These are phyloP conservation scores for Aspergillus fischeri DNA, from an alignment of 2,329 filamentous ascomycete species.

Conservation along the genomic window DNA sequence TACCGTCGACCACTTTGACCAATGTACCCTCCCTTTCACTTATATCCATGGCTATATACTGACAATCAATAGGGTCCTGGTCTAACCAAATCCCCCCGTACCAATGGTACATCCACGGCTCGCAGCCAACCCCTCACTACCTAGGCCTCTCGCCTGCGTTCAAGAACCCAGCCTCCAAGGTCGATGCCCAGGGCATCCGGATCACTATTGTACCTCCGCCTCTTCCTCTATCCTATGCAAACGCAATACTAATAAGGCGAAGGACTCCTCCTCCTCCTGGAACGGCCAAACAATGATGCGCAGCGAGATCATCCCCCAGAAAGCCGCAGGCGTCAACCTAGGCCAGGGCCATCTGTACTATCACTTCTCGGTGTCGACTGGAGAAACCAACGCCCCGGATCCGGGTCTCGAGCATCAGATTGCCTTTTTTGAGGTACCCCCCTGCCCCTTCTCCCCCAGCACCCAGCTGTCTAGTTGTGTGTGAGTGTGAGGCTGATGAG, in stretches of 20 bases:
- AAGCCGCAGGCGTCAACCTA: constrained; percentile 45
- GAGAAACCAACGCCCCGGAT: constrained; percentile 56
- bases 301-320: constrained; percentile 67
- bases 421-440: constrained; percentile 46
- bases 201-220: constrained; percentile 53
- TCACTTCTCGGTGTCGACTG: constrained; percentile 65
- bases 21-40: constrained; percentile 11
- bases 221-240: not conserved
- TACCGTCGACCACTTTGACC: constrained; percentile 20
- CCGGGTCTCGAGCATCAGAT: constrained; percentile 64
- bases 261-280: constrained; percentile 55
- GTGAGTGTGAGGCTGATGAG: not conserved
- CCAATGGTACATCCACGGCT: constrained; percentile 73
- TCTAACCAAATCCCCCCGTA: constrained; percentile 65
- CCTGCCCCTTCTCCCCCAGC: no score
- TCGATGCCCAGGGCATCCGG: constrained; percentile 61
- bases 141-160: constrained; percentile 57
- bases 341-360: constrained; percentile 65
- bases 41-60: not conserved
- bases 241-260: not conserved
- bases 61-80: constrained; percentile 51
- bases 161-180: constrained; percentile 63
- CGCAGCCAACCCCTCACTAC: constrained; percentile 48
- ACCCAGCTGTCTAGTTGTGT: no score
- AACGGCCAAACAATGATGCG: constrained; percentile 69